Percentiles rank a stretch among this genome's conserved stretches.
phyloP scores from a whole-genome alignment of 192 early-diverging fungal genomes.

The Geranomyces michiganensis region DNA sequence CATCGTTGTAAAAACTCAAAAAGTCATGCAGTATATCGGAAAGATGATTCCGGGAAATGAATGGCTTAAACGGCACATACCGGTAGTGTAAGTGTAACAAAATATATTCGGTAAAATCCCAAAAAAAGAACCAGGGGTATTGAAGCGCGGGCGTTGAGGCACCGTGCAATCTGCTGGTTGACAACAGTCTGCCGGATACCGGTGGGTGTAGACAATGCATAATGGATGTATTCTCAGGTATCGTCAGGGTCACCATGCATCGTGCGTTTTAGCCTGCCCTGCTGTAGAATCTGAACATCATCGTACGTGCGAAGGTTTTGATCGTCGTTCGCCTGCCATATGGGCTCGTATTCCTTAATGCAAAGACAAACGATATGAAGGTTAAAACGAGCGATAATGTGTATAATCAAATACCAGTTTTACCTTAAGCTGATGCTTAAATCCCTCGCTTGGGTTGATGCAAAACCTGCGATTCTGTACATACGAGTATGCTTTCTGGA shows the following conservation, averaged over 20 bases:
- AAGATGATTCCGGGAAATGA: too few species aligned
- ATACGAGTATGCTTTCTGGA: conserved; percentile 72
- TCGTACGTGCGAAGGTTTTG: conserved; percentile 45
- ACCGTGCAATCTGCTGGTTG: too few species aligned
- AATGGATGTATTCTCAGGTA: too few species aligned
- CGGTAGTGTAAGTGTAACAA: too few species aligned
- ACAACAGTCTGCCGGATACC: too few species aligned
- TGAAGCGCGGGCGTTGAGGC: too few species aligned
- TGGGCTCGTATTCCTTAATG: conserved; percentile 79
- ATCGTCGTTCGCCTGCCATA: conserved; percentile 65
- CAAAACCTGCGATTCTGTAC: conserved; percentile 88
- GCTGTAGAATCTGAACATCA: conserved; percentile 48
- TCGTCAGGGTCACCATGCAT: conserved; percentile 58
- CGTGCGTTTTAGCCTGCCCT: conserved; percentile 54
- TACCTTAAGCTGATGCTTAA: conserved; percentile 80
- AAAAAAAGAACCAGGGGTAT: too few species aligned
- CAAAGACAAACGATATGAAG: neutral
- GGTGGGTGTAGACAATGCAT: too few species aligned
- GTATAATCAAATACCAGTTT: conserved; percentile 8
- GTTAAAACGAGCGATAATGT: neutral
- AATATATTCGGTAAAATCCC: too few species aligned
- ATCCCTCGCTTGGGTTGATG: conserved; percentile 80
- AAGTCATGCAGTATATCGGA: too few species aligned
- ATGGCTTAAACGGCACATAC: too few species aligned
- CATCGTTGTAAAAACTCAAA: too few species aligned